These are phyloP conservation scores for Verticillium isaacii DNA, from an alignment of 2,329 filamentous ascomycete species.

Conservation along the genomic window DNA sequence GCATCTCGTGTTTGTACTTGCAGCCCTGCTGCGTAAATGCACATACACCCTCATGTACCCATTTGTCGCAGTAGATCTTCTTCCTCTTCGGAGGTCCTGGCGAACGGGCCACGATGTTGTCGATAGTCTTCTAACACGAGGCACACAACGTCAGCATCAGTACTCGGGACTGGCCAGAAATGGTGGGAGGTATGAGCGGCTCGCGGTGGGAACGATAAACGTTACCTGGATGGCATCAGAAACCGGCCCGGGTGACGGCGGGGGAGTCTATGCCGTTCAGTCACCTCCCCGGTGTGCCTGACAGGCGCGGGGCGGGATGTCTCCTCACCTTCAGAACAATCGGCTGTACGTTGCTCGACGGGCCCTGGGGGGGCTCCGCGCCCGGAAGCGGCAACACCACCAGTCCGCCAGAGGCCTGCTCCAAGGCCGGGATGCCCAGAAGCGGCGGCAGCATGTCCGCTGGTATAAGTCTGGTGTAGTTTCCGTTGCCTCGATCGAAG, in stretches of 20 bases:
- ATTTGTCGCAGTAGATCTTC: slow-evolving; percentile 84
- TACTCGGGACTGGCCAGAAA: not conserved
- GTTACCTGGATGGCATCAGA: slow-evolving; percentile 29
- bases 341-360: slow-evolving; percentile 29
- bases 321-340: slow-evolving; percentile 33
- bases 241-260: slow-evolving; percentile 12
- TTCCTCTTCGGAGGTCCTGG: slow-evolving; percentile 36
- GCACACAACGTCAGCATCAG: not conserved
- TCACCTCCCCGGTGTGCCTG: slow-evolving; percentile 10
- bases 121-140: slow-evolving; percentile 24
- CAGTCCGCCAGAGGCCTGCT: slow-evolving; percentile 36
- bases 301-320: not conserved
- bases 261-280: slow-evolving; percentile 22
- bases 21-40: slow-evolving; percentile 83
- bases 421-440: slow-evolving; percentile 35
- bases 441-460: slow-evolving; percentile 47
- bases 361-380: slow-evolving; percentile 29
- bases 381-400: slow-evolving; percentile 39
- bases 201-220: not conserved
- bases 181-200: not conserved
- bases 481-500: slow-evolving; percentile 47
- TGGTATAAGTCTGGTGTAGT: slow-evolving; percentile 49
- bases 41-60: slow-evolving; percentile 82
- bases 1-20: slow-evolving; percentile 89
- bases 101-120: slow-evolving; percentile 13